Evolutionary conservation across 2,329 filamentous ascomycete genomes (phyloP).

Genomic region (Neobulgaria alba): DNA sequence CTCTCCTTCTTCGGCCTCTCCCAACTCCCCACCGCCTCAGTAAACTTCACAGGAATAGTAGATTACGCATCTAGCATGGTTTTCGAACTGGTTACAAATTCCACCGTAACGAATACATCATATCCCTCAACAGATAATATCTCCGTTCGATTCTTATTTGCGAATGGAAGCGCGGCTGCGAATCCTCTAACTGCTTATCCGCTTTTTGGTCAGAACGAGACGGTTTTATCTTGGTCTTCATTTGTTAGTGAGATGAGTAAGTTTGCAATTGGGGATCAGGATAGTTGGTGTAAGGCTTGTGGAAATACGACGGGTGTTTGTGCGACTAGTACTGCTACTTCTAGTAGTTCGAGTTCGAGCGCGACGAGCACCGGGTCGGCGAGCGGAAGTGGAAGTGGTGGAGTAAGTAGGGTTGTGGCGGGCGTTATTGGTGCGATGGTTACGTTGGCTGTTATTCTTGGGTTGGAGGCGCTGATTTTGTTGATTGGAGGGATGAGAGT

Average conservation of each 20-base stretch:
- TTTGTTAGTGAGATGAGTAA: slow-evolving; percentile 56
- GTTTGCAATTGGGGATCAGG: slow-evolving; percentile 57
- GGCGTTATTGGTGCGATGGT: slow-evolving; percentile 72
- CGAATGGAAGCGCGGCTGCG: slow-evolving; percentile 45
- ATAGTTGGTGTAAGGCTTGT: slow-evolving; percentile 67
- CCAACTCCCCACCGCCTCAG: slow-evolving; percentile 39
- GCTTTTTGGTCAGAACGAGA: slow-evolving; percentile 49
- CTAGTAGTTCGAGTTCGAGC: slow-evolving; percentile 8
- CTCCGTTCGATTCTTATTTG: slow-evolving; percentile 51
- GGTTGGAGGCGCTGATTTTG: slow-evolving; percentile 43
- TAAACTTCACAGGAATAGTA: slow-evolving; percentile 66
- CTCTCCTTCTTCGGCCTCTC: slow-evolving; percentile 55
- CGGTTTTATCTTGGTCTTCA: slow-evolving; percentile 55
- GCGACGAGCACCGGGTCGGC: slow-evolving; percentile 12
- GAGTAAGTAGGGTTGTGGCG: slow-evolving; percentile 62
- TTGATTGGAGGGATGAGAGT: slow-evolving; percentile 48
- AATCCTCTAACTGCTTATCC: slow-evolving; percentile 39
- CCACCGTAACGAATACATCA: slow-evolving; percentile 33
- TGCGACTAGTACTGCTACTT: slow-evolving; percentile 29
- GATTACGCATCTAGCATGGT: slow-evolving; percentile 77
- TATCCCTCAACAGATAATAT: slow-evolving; percentile 45
- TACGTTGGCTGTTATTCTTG: slow-evolving; percentile 54
- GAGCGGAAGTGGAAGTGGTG: slow-evolving; percentile 16
- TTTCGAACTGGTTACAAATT: slow-evolving; percentile 61
- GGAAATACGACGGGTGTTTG: slow-evolving; percentile 64